A percentile compares a stretch with the other conserved stretches of the same genome.
Conservation (phyloP, 805 yeast species). For the Schwanniomyces occidentalis region DNA sequence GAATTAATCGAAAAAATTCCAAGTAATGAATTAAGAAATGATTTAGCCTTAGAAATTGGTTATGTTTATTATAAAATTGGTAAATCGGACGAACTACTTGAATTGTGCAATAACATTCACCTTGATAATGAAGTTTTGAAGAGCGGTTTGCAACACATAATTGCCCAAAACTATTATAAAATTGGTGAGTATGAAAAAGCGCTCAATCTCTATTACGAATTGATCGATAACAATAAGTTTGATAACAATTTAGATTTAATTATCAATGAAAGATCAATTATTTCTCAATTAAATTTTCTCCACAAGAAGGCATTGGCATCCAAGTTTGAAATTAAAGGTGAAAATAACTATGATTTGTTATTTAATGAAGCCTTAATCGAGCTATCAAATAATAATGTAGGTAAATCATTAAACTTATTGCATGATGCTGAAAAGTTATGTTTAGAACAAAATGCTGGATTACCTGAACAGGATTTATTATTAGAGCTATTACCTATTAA, state of each 20-base stretch:
- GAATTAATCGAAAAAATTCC: constrained; percentile 42
- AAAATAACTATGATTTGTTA: constrained; percentile 50
- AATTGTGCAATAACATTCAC: constrained; percentile 16
- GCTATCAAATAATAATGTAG: constrained; percentile 41
- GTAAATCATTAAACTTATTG: constrained; percentile 43
- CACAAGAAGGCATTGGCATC: constrained; percentile 4
- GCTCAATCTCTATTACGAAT: constrained; percentile 43
- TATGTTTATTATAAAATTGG: constrained; percentile 64
- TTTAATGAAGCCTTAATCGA: constrained; percentile 60
- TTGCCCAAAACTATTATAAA: constrained; percentile 56
- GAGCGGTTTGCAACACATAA: constrained; percentile 46
- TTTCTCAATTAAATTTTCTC: constrained; percentile 46
- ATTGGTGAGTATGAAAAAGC: constrained; percentile 46
- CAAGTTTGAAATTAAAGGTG: constrained; percentile 4
- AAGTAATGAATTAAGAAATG: constrained; percentile 30
- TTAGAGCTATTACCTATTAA: constrained; percentile 61
- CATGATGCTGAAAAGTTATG: constrained; percentile 48
- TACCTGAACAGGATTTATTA: constrained; percentile 46
- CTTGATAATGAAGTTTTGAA: constrained; percentile 10
- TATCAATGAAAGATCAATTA: constrained; percentile 69
- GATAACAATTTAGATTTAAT: constrained; percentile 53
- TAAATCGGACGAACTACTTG: constrained; percentile 27
- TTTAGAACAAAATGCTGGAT: constrained; percentile 34
- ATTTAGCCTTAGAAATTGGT: constrained; percentile 51
- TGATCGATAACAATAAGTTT: constrained; percentile 31